Conservation (phyloP, 2,329 filamentous ascomycete species). For the Bipolaris victoriae region DNA sequence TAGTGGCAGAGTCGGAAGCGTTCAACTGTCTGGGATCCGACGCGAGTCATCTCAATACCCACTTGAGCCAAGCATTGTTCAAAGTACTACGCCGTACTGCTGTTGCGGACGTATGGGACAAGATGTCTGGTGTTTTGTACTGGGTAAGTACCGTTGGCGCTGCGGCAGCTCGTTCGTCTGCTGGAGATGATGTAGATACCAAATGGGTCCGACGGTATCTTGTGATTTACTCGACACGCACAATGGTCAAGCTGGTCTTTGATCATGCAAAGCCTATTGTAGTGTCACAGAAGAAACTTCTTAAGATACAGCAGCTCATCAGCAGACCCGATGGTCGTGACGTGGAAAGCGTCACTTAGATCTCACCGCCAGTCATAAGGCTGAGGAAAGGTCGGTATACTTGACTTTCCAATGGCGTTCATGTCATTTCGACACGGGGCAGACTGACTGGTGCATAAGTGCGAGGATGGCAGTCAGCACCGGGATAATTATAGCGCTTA, state of each 20-base stretch:
- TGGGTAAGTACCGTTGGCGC: constrained; percentile 43
- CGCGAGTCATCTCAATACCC: constrained; percentile 9
- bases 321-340: constrained; percentile 5
- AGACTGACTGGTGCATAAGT: neutral
- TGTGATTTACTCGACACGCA: constrained; percentile 37
- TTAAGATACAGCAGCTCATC: constrained; percentile 38
- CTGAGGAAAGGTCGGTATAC: no score
- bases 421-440: no score
- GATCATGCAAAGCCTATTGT: constrained; percentile 36
- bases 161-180: constrained; percentile 33
- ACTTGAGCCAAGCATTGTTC: constrained; percentile 30
- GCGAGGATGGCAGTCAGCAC: no score
- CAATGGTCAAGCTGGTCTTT: constrained; percentile 35
- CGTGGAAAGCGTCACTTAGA: neutral
- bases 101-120: constrained; percentile 36
- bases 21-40: constrained; percentile 1
- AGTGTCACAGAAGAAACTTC: constrained; percentile 32
- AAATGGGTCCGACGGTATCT: constrained; percentile 37
- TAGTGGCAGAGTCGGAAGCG: constrained; percentile 12
- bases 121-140: constrained; percentile 45
- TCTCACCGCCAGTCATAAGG: no score
- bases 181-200: neutral
- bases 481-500: no score
- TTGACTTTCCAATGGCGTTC: no score
- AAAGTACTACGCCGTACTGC: constrained; percentile 33